Base-by-base conservation (phyloP, 148 eudicot species). In the Rhododendron ferrugineum region DNA sequence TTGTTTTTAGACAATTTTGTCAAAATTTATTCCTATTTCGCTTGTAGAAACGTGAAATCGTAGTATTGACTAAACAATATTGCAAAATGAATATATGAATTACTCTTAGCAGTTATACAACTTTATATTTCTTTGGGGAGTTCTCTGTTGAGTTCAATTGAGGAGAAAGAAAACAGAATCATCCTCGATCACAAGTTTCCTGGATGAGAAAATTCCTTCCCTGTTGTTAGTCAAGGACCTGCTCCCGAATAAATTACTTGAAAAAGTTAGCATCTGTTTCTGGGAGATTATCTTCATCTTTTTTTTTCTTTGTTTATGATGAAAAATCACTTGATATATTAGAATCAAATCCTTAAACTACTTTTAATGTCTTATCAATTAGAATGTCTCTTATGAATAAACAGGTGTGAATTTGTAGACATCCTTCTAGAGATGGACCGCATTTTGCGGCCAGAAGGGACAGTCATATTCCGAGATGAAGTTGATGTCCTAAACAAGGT, bases 361-460 rank as follows among this genome's bases (percentile, higher is more conserved):
- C 83, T 34, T 7, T 2, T 23, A 60, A 16, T 37, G 50, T 40
- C 68, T 56, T 28, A 77, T 40, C 58, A 18, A 80, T 23, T 30
- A 11, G 76, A 82, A 23, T 52, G 56, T 44, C 64, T 20, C 22
- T 3, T 22, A 58, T 58, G n/a, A 20, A 58, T 58, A 58, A 58
- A 58, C 89, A 95, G 98, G 91, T 95, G 98, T 66, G 90, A 92
- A 36, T 77, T 90, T 34, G 98, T 92, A 86, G 95, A 93, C 82
- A 91, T 95, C 50, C 93, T 95, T 15, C 79, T 93, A 66, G 98
- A 93, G 87, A 95, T 95, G 98, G 98, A 95, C 90, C 90, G 98
- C 4, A 93, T 95, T 84, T 86, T 95, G 74, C 92, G 98, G 14
- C 96, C 98, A 5, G 96, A 95, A 90, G 98, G 98, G 50, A 80